Conservation (phyloP, 495 filamentous ascomycete genomes). For the Penicillium chermesinum region DNA sequence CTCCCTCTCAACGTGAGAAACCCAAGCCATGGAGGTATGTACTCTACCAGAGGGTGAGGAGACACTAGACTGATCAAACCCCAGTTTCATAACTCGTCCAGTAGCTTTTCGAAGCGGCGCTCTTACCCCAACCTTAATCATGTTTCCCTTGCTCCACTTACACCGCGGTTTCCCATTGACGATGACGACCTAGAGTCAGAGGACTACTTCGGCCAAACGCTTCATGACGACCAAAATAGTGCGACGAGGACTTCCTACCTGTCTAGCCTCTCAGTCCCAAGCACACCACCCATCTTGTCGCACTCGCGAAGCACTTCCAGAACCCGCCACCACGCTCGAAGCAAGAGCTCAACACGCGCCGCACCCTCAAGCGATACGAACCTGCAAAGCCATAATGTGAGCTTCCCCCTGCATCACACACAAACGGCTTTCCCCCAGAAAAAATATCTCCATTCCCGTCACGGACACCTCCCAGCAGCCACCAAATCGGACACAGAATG, state of each 20-base stretch:
- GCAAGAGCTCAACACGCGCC: conserved; percentile 34
- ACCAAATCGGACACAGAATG: conserved; percentile 57
- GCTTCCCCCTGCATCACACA: conserved; percentile 24
- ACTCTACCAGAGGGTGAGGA: background rate
- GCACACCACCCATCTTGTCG: conserved; percentile 45
- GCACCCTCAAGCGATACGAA: conserved; percentile 32
- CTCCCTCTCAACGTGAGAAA: conserved; percentile 1
- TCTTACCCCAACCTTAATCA: conserved; percentile 46
- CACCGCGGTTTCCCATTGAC: conserved; percentile 59
- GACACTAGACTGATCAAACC: background rate
- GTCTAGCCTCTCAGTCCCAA: conserved; percentile 41
- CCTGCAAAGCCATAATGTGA: conserved; percentile 23
- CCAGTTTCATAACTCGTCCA: conserved; percentile 20
- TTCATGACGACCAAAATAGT: conserved; percentile 8
- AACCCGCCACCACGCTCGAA: conserved; percentile 30
- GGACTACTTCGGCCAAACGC: conserved; percentile 28
- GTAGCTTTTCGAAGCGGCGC: conserved; percentile 37
- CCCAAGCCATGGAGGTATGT: conserved; percentile 26
- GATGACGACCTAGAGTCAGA: conserved; percentile 33
- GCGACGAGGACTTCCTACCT: conserved; percentile 35
- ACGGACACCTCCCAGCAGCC: conserved; percentile 10
- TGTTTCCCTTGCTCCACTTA: conserved; percentile 59
- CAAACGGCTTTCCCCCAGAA: conserved; percentile 6
- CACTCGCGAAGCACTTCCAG: conserved; percentile 44
- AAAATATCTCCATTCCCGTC: conserved; percentile 9